These are phyloP conservation scores for Fagopyrum esculentum DNA, from an alignment of 148 eudicot species.

Conservation along the genomic window DNA sequence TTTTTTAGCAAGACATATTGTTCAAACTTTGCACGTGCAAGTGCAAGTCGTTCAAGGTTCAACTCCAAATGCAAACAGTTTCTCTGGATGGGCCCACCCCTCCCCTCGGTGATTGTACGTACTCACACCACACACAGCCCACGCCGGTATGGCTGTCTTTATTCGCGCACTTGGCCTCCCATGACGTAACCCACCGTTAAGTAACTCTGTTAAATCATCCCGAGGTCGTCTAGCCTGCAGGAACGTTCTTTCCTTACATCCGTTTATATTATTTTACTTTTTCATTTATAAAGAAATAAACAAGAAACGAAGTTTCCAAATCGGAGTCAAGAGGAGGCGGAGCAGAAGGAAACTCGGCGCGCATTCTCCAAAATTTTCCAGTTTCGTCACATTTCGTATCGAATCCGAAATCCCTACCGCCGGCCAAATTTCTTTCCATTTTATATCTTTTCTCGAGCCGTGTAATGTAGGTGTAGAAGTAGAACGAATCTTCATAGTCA, in stretches of 20 bases:
- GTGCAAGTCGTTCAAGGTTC: too few relatives aligned
- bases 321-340: not conserved
- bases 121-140: too few relatives aligned
- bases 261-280: not conserved
- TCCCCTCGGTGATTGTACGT: not conserved
- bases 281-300: not conserved
- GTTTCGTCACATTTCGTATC: slow-evolving; percentile 5
- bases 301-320: not conserved
- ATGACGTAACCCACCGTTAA: not conserved
- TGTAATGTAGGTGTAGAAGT: not conserved
- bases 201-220: not conserved
- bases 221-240: not conserved
- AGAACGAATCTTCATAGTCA: not conserved
- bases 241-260: not conserved
- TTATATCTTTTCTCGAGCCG: not conserved
- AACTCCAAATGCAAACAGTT: not conserved
- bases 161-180: not conserved
- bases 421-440: not conserved
- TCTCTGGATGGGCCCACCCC: not conserved
- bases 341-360: not conserved
- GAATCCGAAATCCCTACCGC: slow-evolving; percentile 5
- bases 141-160: too few relatives aligned
- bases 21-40: too few relatives aligned
- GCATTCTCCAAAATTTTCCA: slow-evolving; percentile 6
- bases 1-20: too few relatives aligned